A percentile compares a stretch with the other conserved stretches of the same genome.
Conservation (phyloP, 176 grass and related monocot species). For the Phoenix dactylifera region DNA sequence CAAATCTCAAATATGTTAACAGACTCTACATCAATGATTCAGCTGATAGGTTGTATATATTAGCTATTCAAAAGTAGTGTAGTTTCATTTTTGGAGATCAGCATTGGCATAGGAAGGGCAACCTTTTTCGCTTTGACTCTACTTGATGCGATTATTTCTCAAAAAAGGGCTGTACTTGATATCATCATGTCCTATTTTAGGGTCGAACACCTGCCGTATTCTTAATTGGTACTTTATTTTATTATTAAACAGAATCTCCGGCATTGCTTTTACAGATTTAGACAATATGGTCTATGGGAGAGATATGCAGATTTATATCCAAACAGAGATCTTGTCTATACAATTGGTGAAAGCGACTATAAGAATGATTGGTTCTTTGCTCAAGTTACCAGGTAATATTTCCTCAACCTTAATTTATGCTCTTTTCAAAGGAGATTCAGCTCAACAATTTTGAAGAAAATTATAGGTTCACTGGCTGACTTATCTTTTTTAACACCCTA, state of each 20-base stretch:
- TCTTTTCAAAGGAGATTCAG: too few species aligned
- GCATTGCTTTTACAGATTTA: conserved; percentile 32
- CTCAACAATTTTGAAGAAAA: too few species aligned
- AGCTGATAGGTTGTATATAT: conserved; percentile 10
- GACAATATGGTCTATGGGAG: conserved; percentile 87
- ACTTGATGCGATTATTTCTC: too few species aligned
- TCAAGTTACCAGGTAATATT: conserved; percentile 49
- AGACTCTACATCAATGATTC: conserved; percentile 24
- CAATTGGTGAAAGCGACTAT: conserved; percentile 37
- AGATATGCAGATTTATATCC: conserved; percentile 65
- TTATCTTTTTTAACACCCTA: not conserved
- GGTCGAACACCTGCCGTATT: too few species aligned
- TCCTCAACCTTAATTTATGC: too few species aligned
- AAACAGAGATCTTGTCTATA: conserved; percentile 35
- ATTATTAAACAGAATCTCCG: not conserved
- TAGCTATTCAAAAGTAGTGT: too few species aligned
- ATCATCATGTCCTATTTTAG: too few species aligned
- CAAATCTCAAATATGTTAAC: conserved; percentile 31
- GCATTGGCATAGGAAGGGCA: too few species aligned
- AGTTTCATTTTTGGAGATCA: too few species aligned
- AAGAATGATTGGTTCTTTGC: conserved; percentile 87
- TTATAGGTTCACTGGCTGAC: not conserved
- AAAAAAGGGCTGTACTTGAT: too few species aligned
- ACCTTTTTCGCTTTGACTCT: too few species aligned
- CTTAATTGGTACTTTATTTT: not conserved